These are phyloP conservation scores for Mallotus japonicus DNA, from an alignment of 441 rosid genomes.

Conservation along the genomic window DNA sequence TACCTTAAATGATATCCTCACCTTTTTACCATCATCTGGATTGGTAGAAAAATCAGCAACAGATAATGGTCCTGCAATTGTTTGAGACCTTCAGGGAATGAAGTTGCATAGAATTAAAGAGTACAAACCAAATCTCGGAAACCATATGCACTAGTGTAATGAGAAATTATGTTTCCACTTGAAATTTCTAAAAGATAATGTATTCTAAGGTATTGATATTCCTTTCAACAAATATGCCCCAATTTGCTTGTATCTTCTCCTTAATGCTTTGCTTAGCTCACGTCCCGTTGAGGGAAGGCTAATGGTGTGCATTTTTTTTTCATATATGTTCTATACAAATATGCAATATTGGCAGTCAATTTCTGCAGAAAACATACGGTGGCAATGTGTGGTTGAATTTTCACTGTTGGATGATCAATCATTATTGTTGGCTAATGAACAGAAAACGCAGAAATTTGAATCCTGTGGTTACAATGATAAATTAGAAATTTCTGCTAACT, in stretches of 20 bases:
- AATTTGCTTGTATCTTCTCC: too few species aligned
- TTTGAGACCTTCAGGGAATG: constrained; percentile 13
- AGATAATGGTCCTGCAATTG: constrained; percentile 47
- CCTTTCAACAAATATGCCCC: too few species aligned
- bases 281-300: too few species aligned
- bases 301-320: too few species aligned
- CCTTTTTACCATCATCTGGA: constrained; percentile 29
- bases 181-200: not conserved
- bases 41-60: constrained; percentile 38
- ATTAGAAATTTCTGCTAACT: too few species aligned
- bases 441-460: not conserved
- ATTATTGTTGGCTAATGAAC: not conserved
- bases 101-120: constrained; percentile 2
- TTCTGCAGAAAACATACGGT: too few species aligned
- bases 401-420: not conserved
- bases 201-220: too few species aligned
- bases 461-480: not conserved
- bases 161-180: not conserved
- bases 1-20: constrained; percentile 58
- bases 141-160: not conserved
- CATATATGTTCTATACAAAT: too few species aligned
- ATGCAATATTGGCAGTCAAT: too few species aligned
- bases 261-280: too few species aligned
- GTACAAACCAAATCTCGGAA: not conserved
- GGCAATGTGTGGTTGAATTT: too few species aligned